Percentiles rank a stretch among this genome's conserved stretches.
phyloP scores from a whole-genome alignment of 1,284 basidiomycete genomes.

The Coriolopsis trogii region DNA sequence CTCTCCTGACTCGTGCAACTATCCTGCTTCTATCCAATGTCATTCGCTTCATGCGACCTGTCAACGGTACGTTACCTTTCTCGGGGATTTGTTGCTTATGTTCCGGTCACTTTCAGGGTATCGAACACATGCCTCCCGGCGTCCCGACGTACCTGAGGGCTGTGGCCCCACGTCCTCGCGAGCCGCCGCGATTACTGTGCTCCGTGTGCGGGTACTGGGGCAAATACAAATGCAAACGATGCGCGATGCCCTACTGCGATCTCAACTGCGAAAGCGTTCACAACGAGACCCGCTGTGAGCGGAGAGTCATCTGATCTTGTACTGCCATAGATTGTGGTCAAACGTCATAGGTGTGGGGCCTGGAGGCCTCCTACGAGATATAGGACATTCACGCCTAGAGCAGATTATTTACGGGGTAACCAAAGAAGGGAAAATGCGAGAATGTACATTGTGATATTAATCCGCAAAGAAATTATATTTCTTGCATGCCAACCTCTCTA shows the following conservation, averaged over 20 bases:
- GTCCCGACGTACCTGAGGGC: slow-evolving; percentile 64
- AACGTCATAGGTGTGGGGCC: background rate
- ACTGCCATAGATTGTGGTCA: background rate
- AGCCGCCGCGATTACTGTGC: slow-evolving; percentile 60
- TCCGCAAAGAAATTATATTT: slow-evolving; percentile 49
- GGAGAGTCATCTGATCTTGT: slow-evolving; percentile 45
- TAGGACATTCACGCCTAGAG: no score
- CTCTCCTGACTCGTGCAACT: background rate
- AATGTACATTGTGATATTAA: background rate
- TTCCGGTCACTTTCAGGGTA: slow-evolving; percentile 46
- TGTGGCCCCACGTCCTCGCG: slow-evolving; percentile 45
- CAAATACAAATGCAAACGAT: slow-evolving; percentile 60
- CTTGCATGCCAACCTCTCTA: slow-evolving; percentile 56
- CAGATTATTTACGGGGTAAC: no score
- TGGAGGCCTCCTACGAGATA: no score
- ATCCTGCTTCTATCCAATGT: background rate
- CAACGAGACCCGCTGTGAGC: slow-evolving; percentile 64
- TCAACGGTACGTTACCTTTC: background rate
- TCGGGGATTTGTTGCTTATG: background rate
- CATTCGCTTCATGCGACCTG: background rate
- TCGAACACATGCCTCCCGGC: slow-evolving; percentile 53
- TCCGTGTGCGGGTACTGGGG: slow-evolving; percentile 74
- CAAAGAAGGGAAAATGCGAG: no score
- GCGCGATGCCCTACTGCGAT: slow-evolving; percentile 62
- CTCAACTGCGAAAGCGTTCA: slow-evolving; percentile 57